Evolutionary conservation across 495 filamentous ascomycete species (phyloP).

Genomic region (Cercophora samala): DNA sequence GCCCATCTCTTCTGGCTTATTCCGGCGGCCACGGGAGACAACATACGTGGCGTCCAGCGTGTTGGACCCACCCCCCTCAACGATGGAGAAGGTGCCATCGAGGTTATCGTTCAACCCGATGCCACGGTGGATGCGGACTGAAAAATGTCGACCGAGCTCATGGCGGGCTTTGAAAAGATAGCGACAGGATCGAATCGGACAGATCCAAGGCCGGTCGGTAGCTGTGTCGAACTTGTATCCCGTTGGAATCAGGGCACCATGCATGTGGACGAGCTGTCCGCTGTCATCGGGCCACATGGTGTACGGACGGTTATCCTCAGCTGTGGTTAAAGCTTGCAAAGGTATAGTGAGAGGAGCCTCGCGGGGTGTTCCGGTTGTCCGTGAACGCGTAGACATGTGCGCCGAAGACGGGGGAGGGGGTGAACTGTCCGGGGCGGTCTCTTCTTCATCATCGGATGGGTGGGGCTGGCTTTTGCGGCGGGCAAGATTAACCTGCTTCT

Average conservation of each 20-base stretch:
- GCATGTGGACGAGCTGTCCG: constrained; percentile 1
- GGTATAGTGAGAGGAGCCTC: not conserved
- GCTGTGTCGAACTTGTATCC: constrained; percentile 16
- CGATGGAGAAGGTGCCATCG: constrained; percentile 23
- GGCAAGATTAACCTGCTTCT: not conserved
- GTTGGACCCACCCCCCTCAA: not conserved
- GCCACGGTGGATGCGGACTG: constrained; percentile 12
- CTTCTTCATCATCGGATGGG: not conserved
- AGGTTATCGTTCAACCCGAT: constrained; percentile 24
- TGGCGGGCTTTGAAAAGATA: constrained; percentile 4
- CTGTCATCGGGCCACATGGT: constrained; percentile 17
- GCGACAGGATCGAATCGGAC: constrained; percentile 25
- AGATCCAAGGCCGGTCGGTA: constrained; percentile 24
- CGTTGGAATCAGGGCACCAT: constrained; percentile 18
- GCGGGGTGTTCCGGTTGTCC: not conserved
- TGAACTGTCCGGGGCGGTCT: not conserved
- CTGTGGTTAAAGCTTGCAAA: not conserved
- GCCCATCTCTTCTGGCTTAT: constrained; percentile 4
- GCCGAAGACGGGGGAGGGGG: not conserved
- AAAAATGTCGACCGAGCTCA: constrained; percentile 24
- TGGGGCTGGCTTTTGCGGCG: not conserved
- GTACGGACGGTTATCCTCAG: constrained; percentile 19
- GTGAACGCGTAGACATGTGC: not conserved
- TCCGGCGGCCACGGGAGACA: constrained; percentile 5
- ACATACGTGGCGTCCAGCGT: not conserved